Base-by-base conservation (phyloP, 2,329 filamentous ascomycete species). In the Macroventuria anomochaeta region DNA sequence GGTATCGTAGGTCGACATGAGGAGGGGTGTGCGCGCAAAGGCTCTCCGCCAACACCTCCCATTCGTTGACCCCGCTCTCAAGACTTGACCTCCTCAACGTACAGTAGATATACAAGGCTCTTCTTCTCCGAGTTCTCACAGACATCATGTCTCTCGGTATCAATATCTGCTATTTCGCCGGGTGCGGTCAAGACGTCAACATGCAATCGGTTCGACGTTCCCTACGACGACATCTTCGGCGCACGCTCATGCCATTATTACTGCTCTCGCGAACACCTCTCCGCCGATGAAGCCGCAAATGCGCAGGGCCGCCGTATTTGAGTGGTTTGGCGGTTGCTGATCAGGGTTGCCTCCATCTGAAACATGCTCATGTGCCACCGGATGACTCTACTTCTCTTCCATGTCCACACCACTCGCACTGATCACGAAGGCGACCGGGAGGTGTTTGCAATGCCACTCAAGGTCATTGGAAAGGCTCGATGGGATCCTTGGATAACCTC, bases 181-280 rank as follows among this genome's bases (percentile, higher is more conserved):
- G 38, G 3, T 49, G 46, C 46, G 21, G 12, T 20, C 28, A 7
- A 2, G 11, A 10, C 21, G 3, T 20, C 29, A 12, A 28, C 8
- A 21, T 6, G 32, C 10, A 34, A 5, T 21, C n/a, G 10, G 26
- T 18, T 41, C 33, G 39, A 54, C n/a, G 41, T 44, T 4, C 44
- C 46, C 34, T n/a, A 40, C 6, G 28, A 41, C 31, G 44, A 54
- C 10, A 40, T 46, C 28, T 37, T 32, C 23, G 46, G 31, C 18
- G 5, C 12, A 3, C 38, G 20, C 26, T 47, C 38, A 8, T 21
- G 23, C 31, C 18, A 41, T 15, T 4, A 11, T 2, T 49, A 49
- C 38, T 49, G 46, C 23, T 49, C 20, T 5, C 5, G 7, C 20
- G 10, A 40, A 48, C 18, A 33, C n/a, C 21, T 39, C 17, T 28